Evolutionary conservation across 768 basidiomycete species (phyloP).

Genomic region (Lactifluus piperatus): DNA sequence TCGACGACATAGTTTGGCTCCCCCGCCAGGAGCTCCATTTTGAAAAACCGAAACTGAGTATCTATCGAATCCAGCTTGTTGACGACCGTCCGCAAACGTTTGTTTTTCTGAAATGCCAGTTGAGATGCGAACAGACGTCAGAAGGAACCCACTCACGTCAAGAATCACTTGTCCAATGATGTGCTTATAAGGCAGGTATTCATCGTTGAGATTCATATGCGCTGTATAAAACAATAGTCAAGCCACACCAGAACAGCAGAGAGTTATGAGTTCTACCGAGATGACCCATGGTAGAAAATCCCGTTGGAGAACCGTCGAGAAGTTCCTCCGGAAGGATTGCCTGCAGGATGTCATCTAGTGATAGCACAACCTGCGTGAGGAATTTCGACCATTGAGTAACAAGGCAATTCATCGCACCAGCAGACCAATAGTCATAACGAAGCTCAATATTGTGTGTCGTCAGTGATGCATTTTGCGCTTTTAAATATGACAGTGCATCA

Average conservation of each 20-base stretch:
- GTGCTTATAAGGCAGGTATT: constrained; percentile 87
- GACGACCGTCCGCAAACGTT: constrained; percentile 74
- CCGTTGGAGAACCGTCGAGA: constrained; percentile 69
- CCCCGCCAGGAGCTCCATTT: constrained; percentile 95
- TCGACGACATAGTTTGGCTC: constrained; percentile 80
- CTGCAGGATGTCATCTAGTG: constrained; percentile 73
- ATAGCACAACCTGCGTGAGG: not conserved
- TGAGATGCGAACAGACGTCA: not conserved
- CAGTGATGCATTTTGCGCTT: constrained; percentile 46
- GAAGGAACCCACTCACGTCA: constrained; percentile 49
- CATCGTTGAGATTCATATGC: constrained; percentile 83
- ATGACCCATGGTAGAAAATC: constrained; percentile 86
- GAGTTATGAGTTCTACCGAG: constrained; percentile 46
- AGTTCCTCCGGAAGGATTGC: constrained; percentile 75
- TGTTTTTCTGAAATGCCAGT: constrained; percentile 64
- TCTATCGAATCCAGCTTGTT: constrained; percentile 90
- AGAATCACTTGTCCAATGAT: constrained; percentile 88
- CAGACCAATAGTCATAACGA: constrained; percentile 83
- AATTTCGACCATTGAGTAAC: not conserved
- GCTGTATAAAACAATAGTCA: constrained; percentile 38
- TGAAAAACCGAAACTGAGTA: constrained; percentile 81
- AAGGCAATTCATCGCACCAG: constrained; percentile 40
- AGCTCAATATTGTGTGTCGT: constrained; percentile 53
- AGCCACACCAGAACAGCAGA: not conserved
- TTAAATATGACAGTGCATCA: constrained; percentile 47